Evolutionary conservation across 441 rosid genomes (phyloP).

Genomic region (Adansonia rubrostipa): DNA sequence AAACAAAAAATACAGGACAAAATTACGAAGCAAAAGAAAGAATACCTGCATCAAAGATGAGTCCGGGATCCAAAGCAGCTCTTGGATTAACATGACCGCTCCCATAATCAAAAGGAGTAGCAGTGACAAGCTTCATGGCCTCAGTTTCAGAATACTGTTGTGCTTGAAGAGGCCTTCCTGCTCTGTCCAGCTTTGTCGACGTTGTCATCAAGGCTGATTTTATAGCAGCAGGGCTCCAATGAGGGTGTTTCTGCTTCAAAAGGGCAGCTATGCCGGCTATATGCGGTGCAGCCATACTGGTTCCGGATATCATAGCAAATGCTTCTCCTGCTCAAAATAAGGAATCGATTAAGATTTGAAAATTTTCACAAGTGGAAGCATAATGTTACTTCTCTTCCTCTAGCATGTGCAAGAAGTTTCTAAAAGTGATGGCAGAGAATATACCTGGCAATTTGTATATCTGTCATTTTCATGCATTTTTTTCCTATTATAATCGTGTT

Average conservation of each 20-base stretch:
- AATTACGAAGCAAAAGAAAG: background rate
- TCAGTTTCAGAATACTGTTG: conserved; percentile 86
- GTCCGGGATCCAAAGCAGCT: conserved; percentile 97
- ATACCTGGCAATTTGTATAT: no score
- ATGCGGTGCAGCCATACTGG: conserved; percentile 99
- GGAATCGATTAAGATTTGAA: background rate
- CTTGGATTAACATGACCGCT: conserved; percentile 95
- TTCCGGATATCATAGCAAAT: conserved; percentile 96
- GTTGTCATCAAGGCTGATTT: conserved; percentile 97
- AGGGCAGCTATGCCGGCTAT: conserved; percentile 98
- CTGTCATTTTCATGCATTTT: no score
- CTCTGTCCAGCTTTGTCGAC: conserved; percentile 76
- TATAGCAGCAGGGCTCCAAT: conserved; percentile 97
- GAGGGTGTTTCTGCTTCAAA: conserved; percentile 89
- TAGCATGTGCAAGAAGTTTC: conserved; percentile 10
- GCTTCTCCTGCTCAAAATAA: conserved; percentile 72
- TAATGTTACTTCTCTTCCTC: conserved; percentile 20
- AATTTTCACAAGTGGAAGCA: background rate
- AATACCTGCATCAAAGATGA: conserved; percentile 88
- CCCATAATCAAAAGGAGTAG: conserved; percentile 96
- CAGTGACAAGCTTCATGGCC: conserved; percentile 68
- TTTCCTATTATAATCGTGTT: no score
- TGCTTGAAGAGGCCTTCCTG: conserved; percentile 91
- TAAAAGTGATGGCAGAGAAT: background rate
- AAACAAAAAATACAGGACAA: background rate